phyloP scores from a whole-genome alignment of 768 basidiomycete genomes.

The Mrakia hoshinonis region DNA sequence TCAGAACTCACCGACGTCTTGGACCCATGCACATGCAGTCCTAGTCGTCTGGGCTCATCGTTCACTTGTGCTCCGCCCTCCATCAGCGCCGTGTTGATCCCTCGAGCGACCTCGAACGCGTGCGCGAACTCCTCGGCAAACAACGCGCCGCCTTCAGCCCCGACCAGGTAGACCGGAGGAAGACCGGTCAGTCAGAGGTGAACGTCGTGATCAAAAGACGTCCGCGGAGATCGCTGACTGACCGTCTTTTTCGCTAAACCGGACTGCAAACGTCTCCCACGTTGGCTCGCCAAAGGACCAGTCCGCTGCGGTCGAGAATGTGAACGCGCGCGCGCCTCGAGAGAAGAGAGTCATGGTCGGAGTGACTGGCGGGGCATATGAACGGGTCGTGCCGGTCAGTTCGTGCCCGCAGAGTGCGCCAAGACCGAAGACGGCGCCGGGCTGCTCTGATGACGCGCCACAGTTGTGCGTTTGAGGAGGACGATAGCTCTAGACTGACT shows the following conservation, averaged over 20 bases:
- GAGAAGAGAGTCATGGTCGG: neutral
- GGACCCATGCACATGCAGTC: neutral
- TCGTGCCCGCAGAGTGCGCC: too few relatives aligned
- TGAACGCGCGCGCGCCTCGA: neutral
- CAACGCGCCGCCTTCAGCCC: neutral
- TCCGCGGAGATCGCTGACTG: neutral
- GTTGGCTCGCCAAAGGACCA: constrained; percentile 6
- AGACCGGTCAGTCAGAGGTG: neutral
- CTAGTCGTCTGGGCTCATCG: neutral
- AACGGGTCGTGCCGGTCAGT: too few relatives aligned
- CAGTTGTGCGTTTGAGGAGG: neutral
- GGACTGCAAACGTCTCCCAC: constrained; percentile 11
- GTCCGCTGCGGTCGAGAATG: constrained; percentile 4
- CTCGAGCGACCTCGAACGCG: neutral
- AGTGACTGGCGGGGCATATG: neutral
- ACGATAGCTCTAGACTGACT: neutral
- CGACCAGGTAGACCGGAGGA: too few relatives aligned
- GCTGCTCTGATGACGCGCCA: neutral
- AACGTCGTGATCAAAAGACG: neutral
- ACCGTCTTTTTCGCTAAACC: neutral
- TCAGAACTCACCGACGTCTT: neutral
- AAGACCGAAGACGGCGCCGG: neutral
- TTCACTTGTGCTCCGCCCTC: neutral
- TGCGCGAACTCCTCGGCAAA: constrained; percentile 3
- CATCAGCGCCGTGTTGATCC: neutral